Evolutionary conservation across 2,329 filamentous ascomycete genomes (phyloP).

Genomic region (Talaromyces pinophilus): DNA sequence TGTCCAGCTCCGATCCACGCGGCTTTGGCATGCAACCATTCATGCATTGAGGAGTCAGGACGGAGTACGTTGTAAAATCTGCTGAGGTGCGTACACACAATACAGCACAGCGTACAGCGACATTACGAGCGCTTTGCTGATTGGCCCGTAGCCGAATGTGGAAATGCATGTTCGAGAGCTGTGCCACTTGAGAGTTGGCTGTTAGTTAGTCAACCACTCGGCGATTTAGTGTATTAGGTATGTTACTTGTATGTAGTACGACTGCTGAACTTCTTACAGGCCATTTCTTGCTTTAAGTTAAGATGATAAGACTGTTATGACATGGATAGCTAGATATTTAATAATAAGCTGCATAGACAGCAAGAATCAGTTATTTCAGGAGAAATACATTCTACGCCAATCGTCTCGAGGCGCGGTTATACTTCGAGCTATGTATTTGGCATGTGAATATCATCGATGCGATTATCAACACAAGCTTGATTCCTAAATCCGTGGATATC

Average conservation of each 20-base stretch:
- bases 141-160: neutral
- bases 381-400: neutral
- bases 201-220: conserved; percentile 5
- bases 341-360: neutral
- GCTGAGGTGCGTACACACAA: neutral
- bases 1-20: conserved; percentile 14
- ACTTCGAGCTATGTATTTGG: neutral
- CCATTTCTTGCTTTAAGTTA: neutral
- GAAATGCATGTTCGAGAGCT: conserved; percentile 9
- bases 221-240: conserved; percentile 7
- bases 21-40: neutral
- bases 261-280: neutral
- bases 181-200: neutral
- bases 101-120: neutral
- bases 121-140: neutral
- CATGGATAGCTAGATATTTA: neutral
- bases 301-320: neutral
- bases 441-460: neutral
- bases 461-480: neutral
- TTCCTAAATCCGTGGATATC: neutral
- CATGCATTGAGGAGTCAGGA: neutral
- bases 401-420: neutral
- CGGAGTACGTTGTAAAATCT: neutral
- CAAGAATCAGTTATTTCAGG: neutral
- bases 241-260: neutral